A percentile compares a stretch with the other conserved stretches of the same genome.
Conservation (phyloP, 345 rosid genomes). For the Clarkia xantiana region DNA sequence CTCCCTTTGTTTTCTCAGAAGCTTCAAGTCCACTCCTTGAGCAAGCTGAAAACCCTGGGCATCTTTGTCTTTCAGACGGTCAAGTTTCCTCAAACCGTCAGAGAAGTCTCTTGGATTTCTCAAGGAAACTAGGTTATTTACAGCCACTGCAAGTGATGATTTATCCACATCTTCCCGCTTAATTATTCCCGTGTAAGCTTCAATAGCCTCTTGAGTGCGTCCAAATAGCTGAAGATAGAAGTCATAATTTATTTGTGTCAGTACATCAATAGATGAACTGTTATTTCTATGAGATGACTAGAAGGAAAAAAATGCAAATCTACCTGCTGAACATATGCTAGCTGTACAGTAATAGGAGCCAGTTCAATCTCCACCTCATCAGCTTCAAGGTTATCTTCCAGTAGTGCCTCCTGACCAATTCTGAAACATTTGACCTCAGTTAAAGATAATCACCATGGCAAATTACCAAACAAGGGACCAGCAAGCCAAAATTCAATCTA, state of each 20-base stretch:
- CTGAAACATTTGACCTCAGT: slow-evolving; percentile 23
- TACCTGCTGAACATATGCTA: slow-evolving; percentile 91
- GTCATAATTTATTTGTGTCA: neutral
- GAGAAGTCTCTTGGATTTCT: slow-evolving; percentile 75
- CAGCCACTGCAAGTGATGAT: slow-evolving; percentile 71
- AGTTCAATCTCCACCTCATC: slow-evolving; percentile 81
- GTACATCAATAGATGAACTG: too few species aligned
- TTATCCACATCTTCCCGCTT: slow-evolving; percentile 67
- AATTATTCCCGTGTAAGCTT: slow-evolving; percentile 45
- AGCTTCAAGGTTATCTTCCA: slow-evolving; percentile 62
- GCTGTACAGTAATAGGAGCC: slow-evolving; percentile 72
- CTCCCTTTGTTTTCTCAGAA: slow-evolving; percentile 62
- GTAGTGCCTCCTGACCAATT: slow-evolving; percentile 80
- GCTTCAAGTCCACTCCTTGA: slow-evolving; percentile 52
- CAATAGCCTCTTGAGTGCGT: slow-evolving; percentile 42
- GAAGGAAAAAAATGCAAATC: neutral
- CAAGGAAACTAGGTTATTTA: slow-evolving; percentile 61
- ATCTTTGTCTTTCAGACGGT: slow-evolving; percentile 55
- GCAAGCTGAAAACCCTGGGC: slow-evolving; percentile 49
- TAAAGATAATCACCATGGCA: neutral
- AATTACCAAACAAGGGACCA: neutral
- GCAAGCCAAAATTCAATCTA: too few species aligned
- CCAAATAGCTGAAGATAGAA: slow-evolving; percentile 58
- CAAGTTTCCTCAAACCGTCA: slow-evolving; percentile 77
- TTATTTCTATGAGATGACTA: neutral